A percentile compares a stretch with the other conserved stretches of the same genome.
Evolutionary conservation across 192 early-diverging fungal species (phyloP).

Genomic region (Coemansia sp.): DNA sequence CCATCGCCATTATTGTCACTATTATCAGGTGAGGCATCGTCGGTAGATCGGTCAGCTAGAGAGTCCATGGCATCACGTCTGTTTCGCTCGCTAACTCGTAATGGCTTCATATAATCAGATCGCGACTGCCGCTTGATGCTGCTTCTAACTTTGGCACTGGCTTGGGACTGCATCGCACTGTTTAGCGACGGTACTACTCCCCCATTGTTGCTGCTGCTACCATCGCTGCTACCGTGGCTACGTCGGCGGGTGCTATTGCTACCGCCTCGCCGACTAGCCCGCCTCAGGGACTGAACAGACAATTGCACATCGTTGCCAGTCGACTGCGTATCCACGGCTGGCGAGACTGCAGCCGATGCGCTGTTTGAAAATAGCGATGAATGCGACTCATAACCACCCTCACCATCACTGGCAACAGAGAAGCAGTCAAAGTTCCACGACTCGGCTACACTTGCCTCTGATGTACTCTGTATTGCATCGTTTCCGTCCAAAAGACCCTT

Average conservation of each 20-base stretch:
- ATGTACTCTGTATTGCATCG: constrained; percentile 52
- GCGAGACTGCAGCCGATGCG: constrained; percentile 18
- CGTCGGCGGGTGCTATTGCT: not conserved
- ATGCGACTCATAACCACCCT: constrained; percentile 47
- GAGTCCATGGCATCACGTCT: not conserved
- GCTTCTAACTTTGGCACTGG: not conserved
- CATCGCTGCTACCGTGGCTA: constrained; percentile 3
- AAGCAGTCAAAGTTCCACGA: constrained; percentile 59
- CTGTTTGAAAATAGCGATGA: constrained; percentile 51
- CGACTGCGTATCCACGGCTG: not conserved
- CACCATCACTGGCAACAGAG: constrained; percentile 49
- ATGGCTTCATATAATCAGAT: not conserved
- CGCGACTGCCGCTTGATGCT: constrained; percentile 7
- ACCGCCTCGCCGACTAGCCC: not conserved
- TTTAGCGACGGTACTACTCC: not conserved
- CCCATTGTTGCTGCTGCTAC: constrained; percentile 4
- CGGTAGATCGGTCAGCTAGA: not conserved
- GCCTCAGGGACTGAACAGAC: not conserved
- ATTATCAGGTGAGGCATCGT: constrained; percentile 12
- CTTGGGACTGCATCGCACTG: not conserved
- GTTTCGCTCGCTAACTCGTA: not conserved
- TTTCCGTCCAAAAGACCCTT: constrained; percentile 38
- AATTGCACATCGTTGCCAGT: not conserved
- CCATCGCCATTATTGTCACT: constrained; percentile 14
- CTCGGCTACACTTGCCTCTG: constrained; percentile 49